Evolutionary conservation across 129 eudicot species (phyloP).

Genomic region (carrot (Daucus carota)): DH1_v3.0 NC_030385.2:25572501-25573000

Average conservation of each 20-base stretch:
- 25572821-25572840: not conserved
- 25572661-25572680: slow-evolving; percentile 19
- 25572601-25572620: slow-evolving; percentile 69
- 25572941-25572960: slow-evolving; percentile 72
- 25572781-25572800: not conserved
- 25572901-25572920: slow-evolving; percentile 76
- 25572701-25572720: too few species aligned
- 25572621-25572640: slow-evolving; percentile 96
- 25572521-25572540: not conserved
- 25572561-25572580: slow-evolving; percentile 14
- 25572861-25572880: not conserved
- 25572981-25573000: slow-evolving; percentile 56
- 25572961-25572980: slow-evolving; percentile 31
- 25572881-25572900: slow-evolving; percentile 59
- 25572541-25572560: not conserved
- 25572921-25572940: slow-evolving; percentile 87
- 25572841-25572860: not conserved
- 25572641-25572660: slow-evolving; percentile 98
- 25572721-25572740: not conserved
- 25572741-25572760: not conserved
- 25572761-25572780: not conserved
- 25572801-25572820: not conserved
- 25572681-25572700: not conserved
- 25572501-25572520: not conserved
- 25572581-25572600: slow-evolving; percentile 68